Base-by-base conservation (phyloP, 2,329 filamentous ascomycete species). In the Huntiella abstrusa region DNA sequence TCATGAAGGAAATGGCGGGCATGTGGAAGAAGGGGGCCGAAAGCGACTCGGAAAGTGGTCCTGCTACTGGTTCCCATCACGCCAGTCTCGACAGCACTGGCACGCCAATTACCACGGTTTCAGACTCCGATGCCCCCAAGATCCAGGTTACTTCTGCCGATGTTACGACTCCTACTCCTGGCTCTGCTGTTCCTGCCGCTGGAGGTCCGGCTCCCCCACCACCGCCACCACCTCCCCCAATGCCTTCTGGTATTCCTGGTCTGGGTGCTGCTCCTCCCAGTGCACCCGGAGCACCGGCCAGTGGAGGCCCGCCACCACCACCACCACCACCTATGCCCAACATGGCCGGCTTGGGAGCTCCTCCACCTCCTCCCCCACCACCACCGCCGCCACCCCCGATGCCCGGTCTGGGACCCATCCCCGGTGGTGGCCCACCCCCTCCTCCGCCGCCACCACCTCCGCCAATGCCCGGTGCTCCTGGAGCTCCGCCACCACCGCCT, bases 1-100 rank as follows among this genome's bases (percentile, higher is more conserved):
- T 94, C 61, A 79, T 94, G 53, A 73, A 76, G 33, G 73, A 77
- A 43, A 91, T 82, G 62, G 73, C 88, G 55, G 80, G 79, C 62
- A 74, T 66, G 51, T 75, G 77, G 55, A 40, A 41, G 19, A 46
- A 49, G 40, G 15, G 34, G 6, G 82, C 82, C 56, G 80, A 69
- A 40, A 83, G 80, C 57, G 82, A 86, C 54, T 80, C 77, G 32
- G 79, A 82, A 54, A 74, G 75, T 53, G 80, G 82, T 54, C 76
- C 75, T 45, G 68, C 80, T 49, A 84, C 81, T 33, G 83, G 79
- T 19, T 75, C 81, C 40, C 83, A 78, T 15, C 79, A 85, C 58
- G 80, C 79, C 22, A 84, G 80, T 60, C 64, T 84, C 51, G 80
- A 86, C 52, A 76, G 77, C 8, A 69, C 78, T 47, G 48, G 44